Conservation (phyloP, 2,329 filamentous ascomycete genomes). For the Alternaria arborescens region DNA sequence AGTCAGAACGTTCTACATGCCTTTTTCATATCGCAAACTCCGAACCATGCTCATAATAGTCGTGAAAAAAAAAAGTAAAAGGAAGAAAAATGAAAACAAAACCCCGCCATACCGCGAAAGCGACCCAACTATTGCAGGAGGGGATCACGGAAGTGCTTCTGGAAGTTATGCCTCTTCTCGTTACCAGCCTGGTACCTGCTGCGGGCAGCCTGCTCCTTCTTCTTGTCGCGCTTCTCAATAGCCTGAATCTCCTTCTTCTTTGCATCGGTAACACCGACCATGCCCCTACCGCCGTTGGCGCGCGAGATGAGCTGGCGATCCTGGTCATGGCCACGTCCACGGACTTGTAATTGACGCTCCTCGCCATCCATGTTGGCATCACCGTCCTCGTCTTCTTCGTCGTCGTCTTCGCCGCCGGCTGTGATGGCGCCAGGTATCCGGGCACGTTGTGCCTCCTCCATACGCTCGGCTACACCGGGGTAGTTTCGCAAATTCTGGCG, state of each 20-base stretch:
- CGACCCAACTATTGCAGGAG: constrained; percentile 57
- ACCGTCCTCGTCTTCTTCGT: constrained; percentile 56
- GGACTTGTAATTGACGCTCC: constrained; percentile 22
- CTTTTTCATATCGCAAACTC: neutral
- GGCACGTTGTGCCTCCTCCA: constrained; percentile 66
- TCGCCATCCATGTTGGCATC: constrained; percentile 44
- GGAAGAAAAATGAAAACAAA: neutral
- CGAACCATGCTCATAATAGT: neutral
- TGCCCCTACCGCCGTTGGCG: constrained; percentile 76
- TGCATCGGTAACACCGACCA: constrained; percentile 78
- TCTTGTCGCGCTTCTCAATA: constrained; percentile 74
- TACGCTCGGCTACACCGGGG: constrained; percentile 79
- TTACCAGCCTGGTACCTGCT: constrained; percentile 71
- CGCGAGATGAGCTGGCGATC: constrained; percentile 62
- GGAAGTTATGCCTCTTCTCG: constrained; percentile 78
- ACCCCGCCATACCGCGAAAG: too few relatives aligned
- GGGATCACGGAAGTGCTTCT: constrained; percentile 75
- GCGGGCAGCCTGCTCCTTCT: constrained; percentile 68
- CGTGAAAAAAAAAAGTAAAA: neutral
- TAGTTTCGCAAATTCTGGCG: constrained; percentile 90
- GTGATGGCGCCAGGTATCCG: constrained; percentile 56
- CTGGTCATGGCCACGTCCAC: constrained; percentile 47
- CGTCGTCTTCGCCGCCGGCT: constrained; percentile 52
- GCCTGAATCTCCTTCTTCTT: constrained; percentile 74
- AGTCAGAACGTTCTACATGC: neutral